Evolutionary conservation across 495 filamentous ascomycete species (phyloP), one percentile per base, ranked within the genome.

Genomic region (Hyphodiscus hymeniophilus): DNA sequence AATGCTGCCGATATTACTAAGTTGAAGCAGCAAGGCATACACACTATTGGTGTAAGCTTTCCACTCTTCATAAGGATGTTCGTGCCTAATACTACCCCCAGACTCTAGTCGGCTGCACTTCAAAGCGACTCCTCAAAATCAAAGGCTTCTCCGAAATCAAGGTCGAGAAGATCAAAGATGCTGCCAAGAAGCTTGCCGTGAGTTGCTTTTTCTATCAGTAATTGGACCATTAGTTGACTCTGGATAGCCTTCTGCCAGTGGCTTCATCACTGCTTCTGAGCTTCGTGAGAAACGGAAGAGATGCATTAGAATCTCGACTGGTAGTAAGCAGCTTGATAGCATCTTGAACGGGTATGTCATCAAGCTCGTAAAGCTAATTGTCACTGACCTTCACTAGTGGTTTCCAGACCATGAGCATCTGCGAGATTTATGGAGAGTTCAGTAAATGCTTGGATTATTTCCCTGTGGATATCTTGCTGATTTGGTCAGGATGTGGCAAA

Each of bases 111-210:
- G 68, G 73, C 15, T 78, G 81, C 15, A 86, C 82, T 5, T 73
- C 80, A 31, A 78, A 73, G 51, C 80, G 69, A 23, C 70, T 89
- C 26, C 62, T 82, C 47, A 87, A 83, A 60, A 85, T 89, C 60
- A 86, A 84, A 59, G 85, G 85, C 6, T 87, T 89, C 64, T 87
- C 82, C 45, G 85, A 89, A 58, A 71, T 81, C 57, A 89, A 88
- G 63, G 85, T 88, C 11, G 85, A 88, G 48, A 89, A 87, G 60
- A 71, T 89, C 60, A 89, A 87, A 58, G 85, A 89, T 54, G 85
- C 85, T 17, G 74, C 82, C 32, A 69, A 73, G 49, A 89, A 89
- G 57, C 84, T 86, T 64, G 40, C 15, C 20, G 10, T 21, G 7
- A 3, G 16, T 20, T 11, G 3, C 38, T 12, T 20, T 4, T 5